These are phyloP conservation scores for Saccharomycopsis sp. DNA, from an alignment of 805 yeast genomes.

Conservation along the genomic window DNA sequence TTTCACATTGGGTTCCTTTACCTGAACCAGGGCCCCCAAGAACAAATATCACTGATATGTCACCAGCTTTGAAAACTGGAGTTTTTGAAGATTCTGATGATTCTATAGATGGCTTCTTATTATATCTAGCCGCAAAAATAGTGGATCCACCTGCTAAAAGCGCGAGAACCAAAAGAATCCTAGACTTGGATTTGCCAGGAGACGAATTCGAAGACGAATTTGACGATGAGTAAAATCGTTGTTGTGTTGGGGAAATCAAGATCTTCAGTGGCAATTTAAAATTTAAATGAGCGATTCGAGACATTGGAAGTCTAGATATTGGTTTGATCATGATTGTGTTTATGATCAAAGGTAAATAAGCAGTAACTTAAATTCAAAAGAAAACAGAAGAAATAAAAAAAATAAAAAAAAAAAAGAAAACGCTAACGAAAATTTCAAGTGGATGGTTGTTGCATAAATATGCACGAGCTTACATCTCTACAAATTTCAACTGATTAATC, in stretches of 20 bases:
- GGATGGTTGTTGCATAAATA: too few relatives aligned
- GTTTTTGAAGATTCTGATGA: neutral
- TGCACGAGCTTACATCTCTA: too few relatives aligned
- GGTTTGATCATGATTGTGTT: too few relatives aligned
- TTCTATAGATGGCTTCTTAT: slow-evolving; percentile 1
- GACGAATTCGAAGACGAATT: neutral
- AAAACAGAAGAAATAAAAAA: too few relatives aligned
- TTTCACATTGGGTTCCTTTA: slow-evolving; percentile 93
- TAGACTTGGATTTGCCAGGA: slow-evolving; percentile 1
- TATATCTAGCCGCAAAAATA: slow-evolving; percentile 15
- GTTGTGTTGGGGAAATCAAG: too few relatives aligned
- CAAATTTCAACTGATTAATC: too few relatives aligned
- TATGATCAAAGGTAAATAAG: too few relatives aligned
- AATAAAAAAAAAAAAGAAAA: too few relatives aligned
- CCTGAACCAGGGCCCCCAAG: slow-evolving; percentile 98
- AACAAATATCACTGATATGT: slow-evolving; percentile 78
- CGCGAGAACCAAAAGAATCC: slow-evolving; percentile 6
- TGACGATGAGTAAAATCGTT: neutral
- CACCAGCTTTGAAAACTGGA: slow-evolving; percentile 51
- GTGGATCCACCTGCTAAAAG: slow-evolving; percentile 16
- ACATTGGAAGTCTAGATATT: too few relatives aligned
- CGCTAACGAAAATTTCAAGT: too few relatives aligned
- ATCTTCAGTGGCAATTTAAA: slow-evolving; percentile 1
- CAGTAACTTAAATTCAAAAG: too few relatives aligned
- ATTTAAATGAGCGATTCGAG: slow-evolving; percentile 2